Conservation (phyloP, 257 asterid genomes). For the Fraxinus americana region DNA sequence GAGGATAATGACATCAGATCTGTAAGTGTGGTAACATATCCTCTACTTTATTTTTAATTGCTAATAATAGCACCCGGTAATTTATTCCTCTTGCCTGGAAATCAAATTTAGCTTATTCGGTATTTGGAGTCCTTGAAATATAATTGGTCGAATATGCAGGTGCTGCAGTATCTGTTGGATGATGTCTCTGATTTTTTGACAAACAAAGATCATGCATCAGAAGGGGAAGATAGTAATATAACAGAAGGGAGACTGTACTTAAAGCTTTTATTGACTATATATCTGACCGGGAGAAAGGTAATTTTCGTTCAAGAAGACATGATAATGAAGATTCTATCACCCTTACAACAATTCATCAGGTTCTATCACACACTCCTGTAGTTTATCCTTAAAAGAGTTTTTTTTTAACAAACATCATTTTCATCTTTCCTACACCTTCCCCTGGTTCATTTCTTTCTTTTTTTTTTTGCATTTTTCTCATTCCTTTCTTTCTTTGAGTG, state of each 20-base stretch:
- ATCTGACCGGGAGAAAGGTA: conserved; percentile 81
- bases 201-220: conserved; percentile 43
- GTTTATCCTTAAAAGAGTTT: conserved; percentile 9
- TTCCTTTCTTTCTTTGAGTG: conserved; percentile 26
- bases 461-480: not conserved
- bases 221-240: conserved; percentile 32
- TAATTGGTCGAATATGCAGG: conserved; percentile 52
- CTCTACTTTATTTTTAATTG: conserved; percentile 18
- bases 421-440: conserved; percentile 20
- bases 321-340: conserved; percentile 87
- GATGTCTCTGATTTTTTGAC: conserved; percentile 83
- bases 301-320: conserved; percentile 75
- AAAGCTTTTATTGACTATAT: conserved; percentile 79
- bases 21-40: conserved; percentile 53
- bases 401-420: conserved; percentile 17
- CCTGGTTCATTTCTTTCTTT: not conserved
- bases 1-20: conserved; percentile 93
- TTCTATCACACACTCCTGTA: conserved; percentile 31
- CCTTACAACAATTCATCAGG: conserved; percentile 98
- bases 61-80: conserved; percentile 3
- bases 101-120: not conserved
- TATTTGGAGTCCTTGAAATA: conserved; percentile 14
- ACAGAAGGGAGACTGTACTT: conserved; percentile 50
- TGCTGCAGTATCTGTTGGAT: conserved; percentile 84
- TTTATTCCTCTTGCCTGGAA: conserved; percentile 9